Percentiles rank a stretch among this genome's conserved stretches.
Evolutionary conservation across 371 early-diverging fungal genomes (phyloP).

Genomic region (Thermomucor indicae-seudaticae): DNA sequence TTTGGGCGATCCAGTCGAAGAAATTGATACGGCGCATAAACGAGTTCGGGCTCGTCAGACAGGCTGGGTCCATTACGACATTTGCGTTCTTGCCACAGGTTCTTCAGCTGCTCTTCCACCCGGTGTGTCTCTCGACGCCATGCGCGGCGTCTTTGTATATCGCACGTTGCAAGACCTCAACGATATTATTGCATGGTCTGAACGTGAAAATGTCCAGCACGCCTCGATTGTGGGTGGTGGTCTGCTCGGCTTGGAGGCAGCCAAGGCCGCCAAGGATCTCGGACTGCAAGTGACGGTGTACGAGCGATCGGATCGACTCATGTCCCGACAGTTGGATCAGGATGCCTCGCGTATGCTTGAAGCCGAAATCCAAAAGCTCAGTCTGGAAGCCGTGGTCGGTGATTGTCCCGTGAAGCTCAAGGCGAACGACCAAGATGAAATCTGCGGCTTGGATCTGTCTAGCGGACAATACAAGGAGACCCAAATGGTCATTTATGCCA

Average conservation of each 20-base stretch:
- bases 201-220: constrained; percentile 21
- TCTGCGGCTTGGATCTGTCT: constrained; percentile 16
- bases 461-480: constrained; percentile 22
- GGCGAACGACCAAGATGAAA: constrained; percentile 8
- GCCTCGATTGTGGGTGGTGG: constrained; percentile 64
- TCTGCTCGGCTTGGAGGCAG: constrained; percentile 65
- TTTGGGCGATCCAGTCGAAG: constrained; percentile 38
- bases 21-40: constrained; percentile 33
- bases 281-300: constrained; percentile 49
- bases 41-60: constrained; percentile 27
- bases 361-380: constrained; percentile 51
- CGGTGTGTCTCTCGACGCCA: constrained; percentile 21
- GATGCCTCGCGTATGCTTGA: constrained; percentile 48
- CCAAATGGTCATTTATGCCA: constrained; percentile 56
- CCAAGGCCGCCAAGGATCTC: constrained; percentile 57
- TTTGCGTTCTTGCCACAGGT: constrained; percentile 61
- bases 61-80: constrained; percentile 42
- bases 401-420: constrained; percentile 32
- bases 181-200: constrained; percentile 44
- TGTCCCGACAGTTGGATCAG: constrained; percentile 57
- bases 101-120: constrained; percentile 58
- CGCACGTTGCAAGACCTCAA: constrained; percentile 60
- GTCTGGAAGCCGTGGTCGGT: constrained; percentile 31
- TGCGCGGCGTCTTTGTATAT: constrained; percentile 59
- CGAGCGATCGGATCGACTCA: constrained; percentile 49